These are phyloP conservation scores for Prunus padus DNA, from an alignment of 306 rosid species.

Conservation along the genomic window DNA sequence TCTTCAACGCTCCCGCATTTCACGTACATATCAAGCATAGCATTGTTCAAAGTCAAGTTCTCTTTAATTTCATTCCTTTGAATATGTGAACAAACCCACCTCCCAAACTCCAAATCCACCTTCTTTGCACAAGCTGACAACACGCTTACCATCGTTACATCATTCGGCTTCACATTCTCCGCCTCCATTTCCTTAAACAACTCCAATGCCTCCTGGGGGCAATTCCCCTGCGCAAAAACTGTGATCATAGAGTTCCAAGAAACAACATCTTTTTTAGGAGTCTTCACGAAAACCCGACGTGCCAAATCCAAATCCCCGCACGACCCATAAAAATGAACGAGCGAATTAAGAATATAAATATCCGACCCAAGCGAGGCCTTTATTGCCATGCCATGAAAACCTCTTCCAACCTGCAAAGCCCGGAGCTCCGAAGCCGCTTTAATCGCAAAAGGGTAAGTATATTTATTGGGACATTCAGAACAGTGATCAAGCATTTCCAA, in stretches of 20 bases:
- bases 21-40: constrained; percentile 63
- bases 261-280: constrained; percentile 45
- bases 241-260: constrained; percentile 68
- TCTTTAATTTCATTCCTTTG: constrained; percentile 35
- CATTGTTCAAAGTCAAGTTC: constrained; percentile 57
- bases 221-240: constrained; percentile 42
- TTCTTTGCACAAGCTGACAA: constrained; percentile 58
- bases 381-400: constrained; percentile 56
- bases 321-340: constrained; percentile 52
- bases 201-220: constrained; percentile 43
- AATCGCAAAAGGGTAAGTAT: constrained; percentile 52
- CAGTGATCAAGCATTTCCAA: constrained; percentile 39
- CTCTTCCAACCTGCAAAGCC: constrained; percentile 41
- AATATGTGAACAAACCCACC: constrained; percentile 57
- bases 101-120: constrained; percentile 56
- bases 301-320: constrained; percentile 51
- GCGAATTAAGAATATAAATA: constrained; percentile 53
- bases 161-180: constrained; percentile 50
- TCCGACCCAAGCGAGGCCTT: constrained; percentile 47
- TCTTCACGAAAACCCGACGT: constrained; percentile 39
- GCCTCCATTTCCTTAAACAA: constrained; percentile 50
- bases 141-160: constrained; percentile 56
- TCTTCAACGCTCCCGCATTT: constrained; percentile 55
- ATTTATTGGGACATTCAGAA: constrained; percentile 49
- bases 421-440: constrained; percentile 63